A percentile compares a stretch with the other conserved stretches of the same genome.
Conservation (phyloP, 83 land plant species). For the Larix sibirica region DNA sequence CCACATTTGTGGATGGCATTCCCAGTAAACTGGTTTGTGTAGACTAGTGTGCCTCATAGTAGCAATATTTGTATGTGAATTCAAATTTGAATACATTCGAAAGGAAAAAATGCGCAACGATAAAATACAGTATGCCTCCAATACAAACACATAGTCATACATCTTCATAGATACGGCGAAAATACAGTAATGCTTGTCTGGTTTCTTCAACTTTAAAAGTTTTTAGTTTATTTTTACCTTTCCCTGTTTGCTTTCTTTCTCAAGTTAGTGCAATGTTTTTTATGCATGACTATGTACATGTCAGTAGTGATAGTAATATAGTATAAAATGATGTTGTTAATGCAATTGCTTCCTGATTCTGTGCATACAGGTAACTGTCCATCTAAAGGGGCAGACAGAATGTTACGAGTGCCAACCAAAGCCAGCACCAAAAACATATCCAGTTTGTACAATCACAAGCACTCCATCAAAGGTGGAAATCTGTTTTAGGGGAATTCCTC, state of each 20-base stretch:
- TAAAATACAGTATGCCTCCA: no score
- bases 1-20: no score
- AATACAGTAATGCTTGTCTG: neutral
- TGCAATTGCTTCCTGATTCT: neutral
- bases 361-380: conserved; percentile 89
- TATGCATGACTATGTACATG: neutral
- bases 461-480: conserved; percentile 95
- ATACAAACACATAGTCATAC: no score
- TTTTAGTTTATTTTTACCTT: neutral
- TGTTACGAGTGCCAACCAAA: conserved; percentile 99
- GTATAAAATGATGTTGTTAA: neutral
- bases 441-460: conserved; percentile 98
- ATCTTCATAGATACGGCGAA: neutral
- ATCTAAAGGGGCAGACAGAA: conserved; percentile 93
- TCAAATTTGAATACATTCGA: no score
- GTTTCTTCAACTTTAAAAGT: neutral
- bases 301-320: neutral
- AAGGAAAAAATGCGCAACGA: no score
- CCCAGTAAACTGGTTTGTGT: no score
- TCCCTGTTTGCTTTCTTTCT: neutral
- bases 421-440: conserved; percentile 97
- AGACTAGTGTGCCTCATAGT: no score
- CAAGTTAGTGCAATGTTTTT: neutral
- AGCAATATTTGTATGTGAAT: no score
- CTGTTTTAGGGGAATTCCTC: neutral